A percentile compares a stretch with the other conserved stretches of the same genome.
Conservation (phyloP, 768 basidiomycete species). For the Pisolithus albus region DNA sequence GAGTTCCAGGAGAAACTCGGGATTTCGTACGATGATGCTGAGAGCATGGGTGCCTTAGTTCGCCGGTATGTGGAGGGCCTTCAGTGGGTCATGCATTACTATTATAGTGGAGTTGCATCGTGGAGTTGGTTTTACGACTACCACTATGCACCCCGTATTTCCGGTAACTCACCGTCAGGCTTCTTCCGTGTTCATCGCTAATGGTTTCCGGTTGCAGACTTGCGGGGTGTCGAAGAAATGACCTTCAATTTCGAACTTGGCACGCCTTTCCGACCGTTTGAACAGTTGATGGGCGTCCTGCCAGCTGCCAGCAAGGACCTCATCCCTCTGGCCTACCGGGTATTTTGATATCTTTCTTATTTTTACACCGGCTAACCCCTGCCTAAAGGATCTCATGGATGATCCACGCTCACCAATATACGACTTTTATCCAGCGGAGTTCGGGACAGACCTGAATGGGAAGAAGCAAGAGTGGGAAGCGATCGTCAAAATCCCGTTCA, state of each 20-base stretch:
- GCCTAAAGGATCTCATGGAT: conserved; percentile 77
- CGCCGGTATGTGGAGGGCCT: conserved; percentile 88
- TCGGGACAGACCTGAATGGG: conserved; percentile 91
- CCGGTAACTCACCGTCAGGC: conserved; percentile 47
- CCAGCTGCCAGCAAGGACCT: conserved; percentile 86
- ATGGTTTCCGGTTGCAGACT: conserved; percentile 34
- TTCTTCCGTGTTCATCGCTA: neutral
- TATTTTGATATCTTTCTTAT: conserved; percentile 21
- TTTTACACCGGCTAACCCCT: neutral
- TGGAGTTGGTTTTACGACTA: conserved; percentile 99
- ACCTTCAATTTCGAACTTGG: conserved; percentile 83
- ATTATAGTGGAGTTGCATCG: conserved; percentile 93
- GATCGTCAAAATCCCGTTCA: conserved; percentile 97
- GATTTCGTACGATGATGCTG: conserved; percentile 64
- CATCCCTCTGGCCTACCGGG: conserved; percentile 81
- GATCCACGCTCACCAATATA: conserved; percentile 78
- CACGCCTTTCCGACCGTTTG: conserved; percentile 84
- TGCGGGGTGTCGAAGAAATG: conserved; percentile 64
- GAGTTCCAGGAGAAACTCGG: conserved; percentile 74
- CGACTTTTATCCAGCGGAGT: conserved; percentile 91
- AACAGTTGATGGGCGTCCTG: conserved; percentile 97
- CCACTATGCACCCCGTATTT: conserved; percentile 95
- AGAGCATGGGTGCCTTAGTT: conserved; percentile 61
- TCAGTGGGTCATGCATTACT: conserved; percentile 99
- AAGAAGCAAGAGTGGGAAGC: conserved; percentile 99